Base-by-base conservation (phyloP, 176 grass and related monocot genomes). In the Chrysopogon serrulatus region DNA sequence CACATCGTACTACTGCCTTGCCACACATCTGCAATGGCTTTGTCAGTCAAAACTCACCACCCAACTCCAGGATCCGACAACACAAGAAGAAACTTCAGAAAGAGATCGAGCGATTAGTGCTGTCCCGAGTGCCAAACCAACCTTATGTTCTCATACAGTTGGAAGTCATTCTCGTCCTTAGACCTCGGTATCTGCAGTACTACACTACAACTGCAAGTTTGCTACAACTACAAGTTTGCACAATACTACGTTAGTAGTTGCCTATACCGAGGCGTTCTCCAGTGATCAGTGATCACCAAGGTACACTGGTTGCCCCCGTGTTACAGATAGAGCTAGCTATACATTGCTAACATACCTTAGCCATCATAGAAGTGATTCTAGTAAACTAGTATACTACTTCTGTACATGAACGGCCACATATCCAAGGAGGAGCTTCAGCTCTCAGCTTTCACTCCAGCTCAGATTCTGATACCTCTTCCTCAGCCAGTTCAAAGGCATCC, bases 401-500 rank as follows among this genome's bases (percentile, higher is more conserved):
- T 87, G 81, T 45, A 88, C 81, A 74, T 23, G 39, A 27, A 48
- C 10, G 70, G 36, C 23, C 68, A 69, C 5, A n/a, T 45, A 7
- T 72, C 10, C 56, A 6, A 5, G 17, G 17, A 0, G 23, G 59
- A 59, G 21, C 23, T 24, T 66, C 31, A 34, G 23, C 37, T 80
- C 21, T 74, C 39, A 53, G 32, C 16, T 56, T 35, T 66, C 71
- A 75, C 17, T 85, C 89, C 60, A 85, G 77, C 24, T 91, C 87
- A 62, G 81, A 68, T 68, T 85, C 84, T 24, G 92, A 90, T 27
- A 74, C 68, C 13, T 21, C 87, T 71, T 91, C 92, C 74, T 68
- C 92, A 5, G 24, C 81, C 40, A 94, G 73, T 32, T 89, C 84
- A 36, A 89, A 91, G 19, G 92, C 72, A 36, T 94, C 92, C 23